Base-by-base conservation (phyloP, 306 rosid species). In the Spatholobus suberectus region DNA sequence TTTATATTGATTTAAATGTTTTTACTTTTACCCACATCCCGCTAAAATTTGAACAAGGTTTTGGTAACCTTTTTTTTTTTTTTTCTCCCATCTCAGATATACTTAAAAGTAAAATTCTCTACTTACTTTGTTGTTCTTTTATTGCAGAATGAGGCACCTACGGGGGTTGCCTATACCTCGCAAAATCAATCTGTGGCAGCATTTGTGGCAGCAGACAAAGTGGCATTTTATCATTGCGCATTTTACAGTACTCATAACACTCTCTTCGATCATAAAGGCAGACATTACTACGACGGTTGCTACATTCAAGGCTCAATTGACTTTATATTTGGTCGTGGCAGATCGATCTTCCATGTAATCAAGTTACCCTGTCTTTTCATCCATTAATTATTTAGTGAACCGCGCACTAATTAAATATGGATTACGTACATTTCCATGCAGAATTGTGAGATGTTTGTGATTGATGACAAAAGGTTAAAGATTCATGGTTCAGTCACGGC, bases 121-220 rank as follows among this genome's bases (percentile, higher is more conserved):
- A 37, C 41, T 37, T 41, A 41, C 3, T 41, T 41, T 69, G 10
- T 23, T 34, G 38, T 72, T 47, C 1, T 17, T 49, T 55, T 1
- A 38, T 15, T 59, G 72, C 89, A 94, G 99, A 96, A 96, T 79
- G 99, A 96, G n/a, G 99, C 99, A 67, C 99, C 99, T 0, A 96
- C 97, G 1, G 99, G 99, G 20, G 70, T 90, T 43, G 98, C 99
- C 0, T 94, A 92, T 77, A 94, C 99, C 12, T 96, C 99, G 0
- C 99, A 96, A 80, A 96, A 96, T 58, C 99, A 96, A 84, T 96
- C 98, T 0, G 99, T 94, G 85, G 99, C 98, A 15, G 97, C 90
- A 78, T 90, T 89, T 80, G 98, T 93, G 24, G 97, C 79, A 0
- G 98, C 92, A 63, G 98, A 96, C 62, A 87, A 73, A 76, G 86